These are phyloP conservation scores for Botrytis pseudocinerea DNA, from an alignment of 2,329 filamentous ascomycete species.

Conservation along the genomic window DNA sequence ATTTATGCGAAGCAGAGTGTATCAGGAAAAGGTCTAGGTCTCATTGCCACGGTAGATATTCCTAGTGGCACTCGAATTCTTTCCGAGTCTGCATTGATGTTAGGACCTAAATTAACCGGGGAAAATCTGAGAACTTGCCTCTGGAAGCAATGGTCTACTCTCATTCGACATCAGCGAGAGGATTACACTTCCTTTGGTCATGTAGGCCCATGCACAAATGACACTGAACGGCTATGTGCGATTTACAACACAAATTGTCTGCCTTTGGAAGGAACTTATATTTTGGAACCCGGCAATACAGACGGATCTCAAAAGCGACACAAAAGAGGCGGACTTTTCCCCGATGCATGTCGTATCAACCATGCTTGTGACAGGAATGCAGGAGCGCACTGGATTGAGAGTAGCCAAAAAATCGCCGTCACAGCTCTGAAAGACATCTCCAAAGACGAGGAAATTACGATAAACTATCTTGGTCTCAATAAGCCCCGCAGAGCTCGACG, in stretches of 20 bases:
- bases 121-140: slow-evolving; percentile 22
- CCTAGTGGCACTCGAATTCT: slow-evolving; percentile 45
- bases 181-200: slow-evolving; percentile 29
- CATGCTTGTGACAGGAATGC: slow-evolving; percentile 44
- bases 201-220: slow-evolving; percentile 20
- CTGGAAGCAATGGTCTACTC: slow-evolving; percentile 23
- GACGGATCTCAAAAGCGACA: background rate
- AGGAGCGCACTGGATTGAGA: slow-evolving; percentile 42
- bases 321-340: slow-evolving; percentile 39
- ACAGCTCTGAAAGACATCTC: slow-evolving; percentile 42
- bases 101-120: slow-evolving; percentile 20
- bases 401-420: slow-evolving; percentile 38
- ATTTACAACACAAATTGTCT: slow-evolving; percentile 31
- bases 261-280: slow-evolving; percentile 24
- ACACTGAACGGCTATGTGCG: slow-evolving; percentile 23
- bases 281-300: slow-evolving; percentile 26
- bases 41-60: slow-evolving; percentile 44
- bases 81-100: slow-evolving; percentile 45
- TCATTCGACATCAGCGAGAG: slow-evolving; percentile 23
- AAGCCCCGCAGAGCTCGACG: slow-evolving; percentile 33
- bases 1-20: slow-evolving; percentile 35
- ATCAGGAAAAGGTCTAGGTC: slow-evolving; percentile 45
- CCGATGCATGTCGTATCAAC: slow-evolving; percentile 43
- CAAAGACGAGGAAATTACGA: slow-evolving; percentile 43
- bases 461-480: slow-evolving; percentile 38